Conservation (phyloP, 805 yeast species). For the Myxozyma nipponensis region DNA sequence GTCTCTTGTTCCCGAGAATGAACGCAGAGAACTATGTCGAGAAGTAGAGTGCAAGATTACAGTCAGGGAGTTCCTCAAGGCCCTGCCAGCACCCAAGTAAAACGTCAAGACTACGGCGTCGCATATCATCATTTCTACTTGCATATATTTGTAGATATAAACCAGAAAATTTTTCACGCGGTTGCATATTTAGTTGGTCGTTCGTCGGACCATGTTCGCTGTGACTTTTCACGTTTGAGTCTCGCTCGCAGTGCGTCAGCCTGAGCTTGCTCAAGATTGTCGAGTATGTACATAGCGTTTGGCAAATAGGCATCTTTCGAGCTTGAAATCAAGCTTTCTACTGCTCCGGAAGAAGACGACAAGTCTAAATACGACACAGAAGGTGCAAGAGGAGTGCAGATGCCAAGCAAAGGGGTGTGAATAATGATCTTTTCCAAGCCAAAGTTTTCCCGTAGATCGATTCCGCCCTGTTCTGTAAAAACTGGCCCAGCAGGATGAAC, state of each 20-base stretch:
- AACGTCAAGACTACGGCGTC: too few species aligned
- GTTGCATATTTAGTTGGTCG: too few species aligned
- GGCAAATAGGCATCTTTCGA: not conserved
- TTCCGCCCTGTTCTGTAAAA: not conserved
- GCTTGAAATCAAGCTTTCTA: not conserved
- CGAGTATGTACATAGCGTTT: not conserved
- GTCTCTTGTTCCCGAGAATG: conserved; percentile 57
- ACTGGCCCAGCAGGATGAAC: not conserved
- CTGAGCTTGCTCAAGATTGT: not conserved
- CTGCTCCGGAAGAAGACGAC: not conserved
- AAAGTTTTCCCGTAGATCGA: not conserved
- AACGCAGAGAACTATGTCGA: conserved; percentile 63
- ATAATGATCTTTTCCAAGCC: not conserved
- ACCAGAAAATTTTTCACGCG: too few species aligned
- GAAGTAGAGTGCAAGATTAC: conserved; percentile 76
- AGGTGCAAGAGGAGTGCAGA: not conserved
- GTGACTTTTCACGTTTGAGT: too few species aligned
- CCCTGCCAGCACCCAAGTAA: conserved; percentile 18
- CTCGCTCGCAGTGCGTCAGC: too few species aligned
- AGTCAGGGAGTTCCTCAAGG: conserved; percentile 63
- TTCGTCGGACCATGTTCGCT: too few species aligned
- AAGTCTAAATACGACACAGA: not conserved
- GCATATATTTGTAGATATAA: not conserved
- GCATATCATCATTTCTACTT: not conserved
- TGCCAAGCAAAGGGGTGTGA: not conserved